Conservation (phyloP, 73 alveolate species). For the Durusdinium trenchii region DNA sequence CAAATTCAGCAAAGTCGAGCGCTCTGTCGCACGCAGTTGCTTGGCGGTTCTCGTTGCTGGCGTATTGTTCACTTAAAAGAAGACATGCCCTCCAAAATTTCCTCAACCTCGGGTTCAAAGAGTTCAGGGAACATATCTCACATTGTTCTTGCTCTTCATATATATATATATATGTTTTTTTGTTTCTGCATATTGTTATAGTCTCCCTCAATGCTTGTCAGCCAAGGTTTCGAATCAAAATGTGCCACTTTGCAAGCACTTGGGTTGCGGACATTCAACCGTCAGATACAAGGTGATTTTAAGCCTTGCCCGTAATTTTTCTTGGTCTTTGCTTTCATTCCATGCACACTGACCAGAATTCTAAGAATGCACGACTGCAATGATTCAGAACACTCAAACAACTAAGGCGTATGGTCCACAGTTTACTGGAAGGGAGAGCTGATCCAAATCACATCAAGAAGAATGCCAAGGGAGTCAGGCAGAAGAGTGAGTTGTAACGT, state of each 20-base stretch:
- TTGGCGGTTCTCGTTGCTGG: background rate
- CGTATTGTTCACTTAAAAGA: background rate
- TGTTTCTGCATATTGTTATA: background rate
- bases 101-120: background rate
- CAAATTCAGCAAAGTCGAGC: slow-evolving; percentile 46
- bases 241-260: background rate
- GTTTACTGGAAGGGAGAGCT: slow-evolving; percentile 65
- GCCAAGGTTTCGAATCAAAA: background rate
- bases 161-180: slow-evolving; percentile 7
- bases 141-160: too few species aligned
- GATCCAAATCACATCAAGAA: slow-evolving; percentile 86
- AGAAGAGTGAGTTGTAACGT: too few species aligned
- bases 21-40: slow-evolving; percentile 66
- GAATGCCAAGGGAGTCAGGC: slow-evolving; percentile 91
- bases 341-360: background rate
- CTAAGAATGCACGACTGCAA: background rate
- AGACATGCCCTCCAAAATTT: background rate
- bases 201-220: background rate
- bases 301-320: too few species aligned
- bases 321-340: background rate
- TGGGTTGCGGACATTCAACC: background rate
- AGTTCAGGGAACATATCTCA: slow-evolving; percentile 5
- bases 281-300: background rate
- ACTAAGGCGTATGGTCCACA: slow-evolving; percentile 73
- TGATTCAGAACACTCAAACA: background rate